Evolutionary conservation across 2,329 filamentous ascomycete species (phyloP).

Genomic region (Colletotrichum abscissum): DNA sequence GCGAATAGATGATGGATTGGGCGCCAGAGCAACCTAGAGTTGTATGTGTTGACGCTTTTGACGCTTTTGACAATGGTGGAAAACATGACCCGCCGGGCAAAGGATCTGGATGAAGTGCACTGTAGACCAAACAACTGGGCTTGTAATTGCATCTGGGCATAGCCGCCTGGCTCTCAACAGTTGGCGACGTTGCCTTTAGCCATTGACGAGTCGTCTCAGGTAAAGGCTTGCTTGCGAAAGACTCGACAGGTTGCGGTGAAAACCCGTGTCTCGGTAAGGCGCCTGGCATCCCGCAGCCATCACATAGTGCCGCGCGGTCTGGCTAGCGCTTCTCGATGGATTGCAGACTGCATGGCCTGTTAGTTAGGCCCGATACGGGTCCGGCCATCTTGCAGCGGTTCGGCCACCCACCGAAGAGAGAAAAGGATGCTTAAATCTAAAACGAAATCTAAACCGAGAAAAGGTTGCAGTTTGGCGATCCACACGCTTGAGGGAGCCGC

Average conservation of each 20-base stretch:
- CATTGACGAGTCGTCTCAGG: constrained; percentile 7
- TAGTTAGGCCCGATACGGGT: neutral
- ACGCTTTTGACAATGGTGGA: neutral
- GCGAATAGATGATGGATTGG: constrained; percentile 11
- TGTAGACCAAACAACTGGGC: neutral
- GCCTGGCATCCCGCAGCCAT: constrained; percentile 6
- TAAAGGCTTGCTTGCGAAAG: neutral
- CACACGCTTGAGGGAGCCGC: constrained; percentile 1
- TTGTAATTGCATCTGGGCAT: neutral
- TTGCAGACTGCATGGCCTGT: neutral
- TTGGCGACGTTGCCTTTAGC: neutral
- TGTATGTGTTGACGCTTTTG: neutral
- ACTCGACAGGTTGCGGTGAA: neutral
- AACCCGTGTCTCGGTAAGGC: neutral
- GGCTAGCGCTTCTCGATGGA: constrained; percentile 16
- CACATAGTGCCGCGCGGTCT: constrained; percentile 27
- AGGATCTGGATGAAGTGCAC: neutral
- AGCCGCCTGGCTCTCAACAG: neutral
- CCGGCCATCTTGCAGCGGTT: constrained; percentile 3
- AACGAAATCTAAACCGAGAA: constrained; percentile 18
- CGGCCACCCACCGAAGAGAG: constrained; percentile 1
- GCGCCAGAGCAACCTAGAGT: constrained; percentile 17
- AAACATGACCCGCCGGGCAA: neutral
- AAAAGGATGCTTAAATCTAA: constrained; percentile 28
- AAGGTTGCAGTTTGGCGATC: constrained; percentile 24